Evolutionary conservation across 805 yeast species (phyloP).

Genomic region (Ogataea ramenticola): DNA sequence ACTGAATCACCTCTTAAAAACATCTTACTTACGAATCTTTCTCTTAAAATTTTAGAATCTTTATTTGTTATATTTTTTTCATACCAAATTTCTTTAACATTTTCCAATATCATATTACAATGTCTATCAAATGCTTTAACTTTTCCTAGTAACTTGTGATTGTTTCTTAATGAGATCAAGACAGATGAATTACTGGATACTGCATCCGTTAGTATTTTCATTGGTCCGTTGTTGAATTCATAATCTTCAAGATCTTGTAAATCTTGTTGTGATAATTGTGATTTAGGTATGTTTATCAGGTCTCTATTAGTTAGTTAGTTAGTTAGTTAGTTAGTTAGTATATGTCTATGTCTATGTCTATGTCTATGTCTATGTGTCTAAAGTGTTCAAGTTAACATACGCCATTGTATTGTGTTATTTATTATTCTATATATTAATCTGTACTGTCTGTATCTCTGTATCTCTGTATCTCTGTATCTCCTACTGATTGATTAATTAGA

Average conservation of each 20-base stretch:
- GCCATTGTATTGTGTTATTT: not conserved
- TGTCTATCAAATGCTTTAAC: constrained; percentile 96
- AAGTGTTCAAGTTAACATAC: not conserved
- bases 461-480: too few species aligned
- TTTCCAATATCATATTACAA: constrained; percentile 86
- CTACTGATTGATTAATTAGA: too few species aligned
- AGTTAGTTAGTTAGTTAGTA: not conserved
- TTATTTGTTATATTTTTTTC: constrained; percentile 35
- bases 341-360: too few species aligned
- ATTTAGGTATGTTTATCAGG: constrained; percentile 62
- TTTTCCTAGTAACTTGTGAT: constrained; percentile 83
- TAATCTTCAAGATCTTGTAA: constrained; percentile 79
- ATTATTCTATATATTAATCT: not conserved
- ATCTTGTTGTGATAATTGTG: constrained; percentile 76
- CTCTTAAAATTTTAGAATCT: constrained; percentile 30
- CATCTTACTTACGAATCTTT: constrained; percentile 81
- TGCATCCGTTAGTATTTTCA: constrained; percentile 80
- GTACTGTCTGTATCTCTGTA: too few species aligned
- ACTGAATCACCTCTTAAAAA: constrained; percentile 95
- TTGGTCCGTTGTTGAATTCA: constrained; percentile 86
- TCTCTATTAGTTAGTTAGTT: constrained; percentile 36
- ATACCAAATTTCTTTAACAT: constrained; percentile 74
- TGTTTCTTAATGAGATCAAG: constrained; percentile 83
- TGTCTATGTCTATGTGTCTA: too few species aligned
- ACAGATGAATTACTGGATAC: constrained; percentile 69